Conservation (phyloP, 352 stramenopile genomes). For the Blastocystis sp. region DNA sequence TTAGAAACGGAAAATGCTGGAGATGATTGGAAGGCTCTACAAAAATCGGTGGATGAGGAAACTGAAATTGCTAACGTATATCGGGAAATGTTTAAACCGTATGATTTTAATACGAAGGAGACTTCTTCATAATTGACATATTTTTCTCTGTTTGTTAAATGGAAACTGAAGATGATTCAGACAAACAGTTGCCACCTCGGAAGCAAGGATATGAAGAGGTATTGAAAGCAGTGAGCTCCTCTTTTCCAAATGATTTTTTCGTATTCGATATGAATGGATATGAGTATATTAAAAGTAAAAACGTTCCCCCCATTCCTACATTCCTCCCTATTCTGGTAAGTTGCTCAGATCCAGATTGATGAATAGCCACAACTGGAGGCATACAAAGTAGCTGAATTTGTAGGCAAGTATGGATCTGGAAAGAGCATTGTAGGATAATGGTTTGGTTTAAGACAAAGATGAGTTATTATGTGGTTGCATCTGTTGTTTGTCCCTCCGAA, state of each 20-base stretch:
- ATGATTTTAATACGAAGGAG: neutral
- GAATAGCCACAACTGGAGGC: conserved; percentile 7
- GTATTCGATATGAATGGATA: conserved; percentile 25
- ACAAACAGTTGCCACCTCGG: neutral
- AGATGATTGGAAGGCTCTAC: conserved; percentile 39
- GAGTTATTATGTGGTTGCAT: neutral
- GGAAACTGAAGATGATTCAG: neutral
- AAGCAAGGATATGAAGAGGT: neutral
- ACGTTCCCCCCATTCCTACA: neutral
- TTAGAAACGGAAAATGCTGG: conserved; percentile 38
- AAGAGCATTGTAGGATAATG: neutral
- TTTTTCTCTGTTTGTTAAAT: neutral
- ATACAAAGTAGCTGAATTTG: conserved; percentile 1
- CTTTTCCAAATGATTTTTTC: conserved; percentile 20
- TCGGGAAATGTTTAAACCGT: conserved; percentile 46
- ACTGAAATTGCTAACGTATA: neutral
- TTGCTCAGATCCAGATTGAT: neutral
- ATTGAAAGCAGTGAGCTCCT: neutral
- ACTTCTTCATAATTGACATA: neutral
- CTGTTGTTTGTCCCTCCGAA: neutral
- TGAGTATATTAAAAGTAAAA: conserved; percentile 13
- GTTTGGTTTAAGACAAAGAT: neutral
- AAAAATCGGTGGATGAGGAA: conserved; percentile 27
- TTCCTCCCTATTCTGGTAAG: conserved; percentile 6
- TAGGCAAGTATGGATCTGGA: neutral